phyloP scores from a whole-genome alignment of 2,329 filamentous ascomycete genomes.

The Fusarium begoniae region DNA sequence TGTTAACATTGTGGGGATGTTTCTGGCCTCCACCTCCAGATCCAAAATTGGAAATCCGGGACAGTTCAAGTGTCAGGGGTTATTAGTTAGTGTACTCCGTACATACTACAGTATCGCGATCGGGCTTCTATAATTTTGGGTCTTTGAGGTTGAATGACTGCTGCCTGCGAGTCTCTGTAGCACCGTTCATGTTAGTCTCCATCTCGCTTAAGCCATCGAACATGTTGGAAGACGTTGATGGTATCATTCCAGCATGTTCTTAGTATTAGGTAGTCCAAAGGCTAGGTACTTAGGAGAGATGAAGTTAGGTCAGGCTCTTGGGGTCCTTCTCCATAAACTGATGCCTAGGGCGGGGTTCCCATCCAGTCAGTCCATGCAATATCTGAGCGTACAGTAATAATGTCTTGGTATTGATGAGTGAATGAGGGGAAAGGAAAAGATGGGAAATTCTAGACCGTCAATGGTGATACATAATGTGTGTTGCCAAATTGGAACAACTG shows the following conservation, averaged over 20 bases:
- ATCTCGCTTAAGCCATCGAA: neutral
- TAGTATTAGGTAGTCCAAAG: neutral
- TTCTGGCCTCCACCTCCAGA: slow-evolving; percentile 7
- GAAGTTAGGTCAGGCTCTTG: neutral
- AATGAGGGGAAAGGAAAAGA: neutral
- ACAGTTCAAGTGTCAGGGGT: slow-evolving; percentile 10
- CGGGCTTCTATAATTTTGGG: neutral
- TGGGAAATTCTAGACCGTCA: slow-evolving; percentile 7
- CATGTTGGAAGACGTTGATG: neutral
- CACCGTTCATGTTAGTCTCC: neutral
- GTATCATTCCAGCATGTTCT: neutral
- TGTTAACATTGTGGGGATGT: slow-evolving; percentile 25
- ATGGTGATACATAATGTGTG: neutral
- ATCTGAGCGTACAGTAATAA: neutral
- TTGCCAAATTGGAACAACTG: slow-evolving; percentile 14
- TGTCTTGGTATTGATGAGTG: slow-evolving; percentile 1
- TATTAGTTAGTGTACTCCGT: neutral
- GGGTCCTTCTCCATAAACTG: slow-evolving; percentile 17
- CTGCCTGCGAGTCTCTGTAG: slow-evolving; percentile 8
- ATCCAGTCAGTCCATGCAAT: neutral
- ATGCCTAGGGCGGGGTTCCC: slow-evolving; percentile 27
- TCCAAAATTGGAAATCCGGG: slow-evolving; percentile 31
- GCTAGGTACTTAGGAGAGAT: neutral
- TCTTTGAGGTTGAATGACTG: slow-evolving; percentile 1
- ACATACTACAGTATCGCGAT: neutral